Evolutionary conservation across 495 filamentous ascomycete species (phyloP), one percentile per base, ranked within the genome.

Genomic region (Xanthoparmelia taractica): DNA sequence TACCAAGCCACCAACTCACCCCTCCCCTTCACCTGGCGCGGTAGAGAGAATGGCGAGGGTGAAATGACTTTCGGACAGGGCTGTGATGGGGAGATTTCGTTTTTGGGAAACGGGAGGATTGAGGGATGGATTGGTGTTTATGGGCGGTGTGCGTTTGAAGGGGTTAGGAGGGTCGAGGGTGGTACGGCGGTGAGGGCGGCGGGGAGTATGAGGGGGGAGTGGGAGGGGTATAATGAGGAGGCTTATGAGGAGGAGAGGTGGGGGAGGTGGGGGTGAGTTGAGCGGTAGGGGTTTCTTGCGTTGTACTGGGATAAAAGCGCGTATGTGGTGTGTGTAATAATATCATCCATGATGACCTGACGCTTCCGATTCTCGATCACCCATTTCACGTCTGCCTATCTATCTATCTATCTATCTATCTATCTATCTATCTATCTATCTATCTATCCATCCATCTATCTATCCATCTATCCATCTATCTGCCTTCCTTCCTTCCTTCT

Each of bases 161-260:
- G 67, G 0, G 8, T 18, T 0, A 65, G 59, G 52, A 63, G 56
- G 29, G 15, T 34, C 10, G 62, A 57, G 13, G 58, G 47, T 20
- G 59, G 58, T 7, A 60, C 59, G 29, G 23, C 56, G 11, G 40
- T 55, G 15, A 65, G 65, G 31, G 34, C 27, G 1, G 59, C 63
- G 45, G 27, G 31, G 12, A 58, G 55, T 38, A 67, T 67, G 67
- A 58, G 31, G 38, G 25, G n/a, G 10, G 65, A 69, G 54, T 69
- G 67, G 67, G 62, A 67, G 4, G 54, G 37, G 17, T 69, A 69
- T 41, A 63, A 63, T 54, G 59, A 67, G 17, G 41, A 45, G 12
- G 59, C 40, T 5, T 69, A 69, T 31, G 67, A 67, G 31, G 31
- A 52, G 23, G 67, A 64, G 57, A 63, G 63, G 29, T 37, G 23